Evolutionary conservation across 331 rosid genomes (phyloP), one percentile per base, ranked within the genome.

Genomic region (Telfairia occidentalis): DNA sequence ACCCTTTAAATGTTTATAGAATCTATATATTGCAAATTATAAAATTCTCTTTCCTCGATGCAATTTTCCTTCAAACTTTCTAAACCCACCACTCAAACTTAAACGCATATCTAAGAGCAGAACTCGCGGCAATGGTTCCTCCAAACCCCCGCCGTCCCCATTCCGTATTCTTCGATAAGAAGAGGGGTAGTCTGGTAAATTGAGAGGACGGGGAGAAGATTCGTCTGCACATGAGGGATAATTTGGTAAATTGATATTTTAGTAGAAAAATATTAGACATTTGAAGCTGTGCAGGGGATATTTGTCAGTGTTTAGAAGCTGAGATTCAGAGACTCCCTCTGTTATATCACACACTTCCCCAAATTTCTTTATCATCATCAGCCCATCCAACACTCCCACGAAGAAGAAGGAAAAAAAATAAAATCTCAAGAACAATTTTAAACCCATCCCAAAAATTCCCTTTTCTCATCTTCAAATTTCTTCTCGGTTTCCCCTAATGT

Each of bases 261-360:
- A 67, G 2, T 6, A 13, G 40, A 70, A 67, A 70, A 69, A 70
- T 7, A 70, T 45, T 70, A 45, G 57, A 70, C 74, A 70, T 70
- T 12, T 70, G 74, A 70, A 45, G 74, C 74, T 70, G 76, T 34
- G 54, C 53, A 53, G 64, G 71, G 85, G 87, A 89, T 88, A 92
- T 86, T 88, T 90, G 95, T 90, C 92, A 83, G 89, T 60, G 80
- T 46, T 81, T 43, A 77, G 45, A 55, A 75, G 49, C 38, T 76
- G 57, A 21, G 21, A 71, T 57, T 49, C 57, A 70, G 38, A 70
- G 74, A 49, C 59, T 46, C 78, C 8, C 55, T 37, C 67, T 63
- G 75, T 48, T 18, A 24, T 5, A 21, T 71, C 74, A 59, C 86
- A 61, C 74, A 75, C 66, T 75, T 75, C 78, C 69, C 78, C 54